Conservation (phyloP, 768 basidiomycete genomes). For the Hirschioporus abietinus region DNA sequence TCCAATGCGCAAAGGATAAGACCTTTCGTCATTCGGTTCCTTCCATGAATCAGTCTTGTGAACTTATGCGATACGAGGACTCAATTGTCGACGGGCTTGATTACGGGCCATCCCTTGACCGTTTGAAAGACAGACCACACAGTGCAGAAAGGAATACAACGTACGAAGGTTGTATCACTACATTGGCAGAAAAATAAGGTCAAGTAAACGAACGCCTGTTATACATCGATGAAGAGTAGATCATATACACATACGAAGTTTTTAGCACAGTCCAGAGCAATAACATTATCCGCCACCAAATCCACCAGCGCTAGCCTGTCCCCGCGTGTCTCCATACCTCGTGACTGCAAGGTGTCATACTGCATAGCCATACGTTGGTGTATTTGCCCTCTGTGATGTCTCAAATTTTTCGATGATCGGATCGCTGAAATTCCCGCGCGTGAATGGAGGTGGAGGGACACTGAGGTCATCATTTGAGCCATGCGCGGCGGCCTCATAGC, state of each 20-base stretch:
- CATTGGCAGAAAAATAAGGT: not conserved
- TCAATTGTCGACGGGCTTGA: not conserved
- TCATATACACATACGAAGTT: not conserved
- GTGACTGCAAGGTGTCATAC: not conserved
- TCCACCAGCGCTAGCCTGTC: not conserved
- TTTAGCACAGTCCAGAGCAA: not conserved
- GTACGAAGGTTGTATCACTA: not conserved
- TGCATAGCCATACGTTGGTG: not conserved
- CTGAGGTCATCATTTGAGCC: not conserved
- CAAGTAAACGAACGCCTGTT: not conserved
- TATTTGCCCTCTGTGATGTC: conserved; percentile 1
- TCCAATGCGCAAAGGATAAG: too few relatives aligned
- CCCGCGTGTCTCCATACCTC: not conserved
- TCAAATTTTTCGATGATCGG: conserved; percentile 2
- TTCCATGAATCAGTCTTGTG: too few relatives aligned
- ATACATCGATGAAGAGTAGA: not conserved
- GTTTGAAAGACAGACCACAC: not conserved
- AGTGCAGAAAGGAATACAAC: not conserved
- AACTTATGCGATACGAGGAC: too few relatives aligned
- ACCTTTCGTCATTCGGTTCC: too few relatives aligned
- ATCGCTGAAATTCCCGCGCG: not conserved
- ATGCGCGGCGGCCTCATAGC: not conserved
- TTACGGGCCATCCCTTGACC: not conserved
- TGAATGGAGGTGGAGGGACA: not conserved
- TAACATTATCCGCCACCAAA: not conserved